Base-by-base conservation (phyloP, 116 monocot species). In the Papilionanthe hybrid region DNA sequence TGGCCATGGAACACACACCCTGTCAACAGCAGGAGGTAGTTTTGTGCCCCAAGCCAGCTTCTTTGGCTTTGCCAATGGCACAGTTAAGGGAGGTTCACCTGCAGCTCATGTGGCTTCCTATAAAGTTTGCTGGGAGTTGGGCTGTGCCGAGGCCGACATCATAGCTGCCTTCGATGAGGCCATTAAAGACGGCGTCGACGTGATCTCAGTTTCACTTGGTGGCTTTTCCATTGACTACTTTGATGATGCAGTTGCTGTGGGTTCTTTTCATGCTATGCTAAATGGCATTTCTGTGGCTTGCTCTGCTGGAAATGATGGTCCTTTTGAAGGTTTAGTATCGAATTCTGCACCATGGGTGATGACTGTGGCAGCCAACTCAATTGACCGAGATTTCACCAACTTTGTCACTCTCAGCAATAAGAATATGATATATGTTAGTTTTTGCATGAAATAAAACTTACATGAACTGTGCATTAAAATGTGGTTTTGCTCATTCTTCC, bases 181-280 rank as follows among this genome's bases (percentile, higher is more conserved):
- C 30, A 85, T 85, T 63, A 58, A 75, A 30, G 85, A 85, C 32
- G 85, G 85, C 25, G 85, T 81, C 55, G 78, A 85, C 78, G 81
- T 85, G 25, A 63, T 85, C 42, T 85, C 85, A 27, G 53, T 81
- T 22, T 85, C 85, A 9, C 23, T 85, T 6, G 85, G 85, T 1
- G 56, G 28, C 0, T 8, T 42, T 13, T 1, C 65, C 11, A 0
- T 0, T 9, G 9, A 45, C 19, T 78, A 78, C 77, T 19, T 81
- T 19, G 3, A 20, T 19, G 81, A 81, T 13, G 3, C 53, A 53
- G 15, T 17, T 53, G 13, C 53, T 12, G 22, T 85, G 19, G 85
- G 81, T 1, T 57, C 85, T 7, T 78, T 85, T 41, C 85, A 85
- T 27, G 85, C 85, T 9, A 72, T 48, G 18, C 15, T 12, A 12